Conservation (phyloP, 2,329 filamentous ascomycete species). For the Talaromyces sp. region DNA sequence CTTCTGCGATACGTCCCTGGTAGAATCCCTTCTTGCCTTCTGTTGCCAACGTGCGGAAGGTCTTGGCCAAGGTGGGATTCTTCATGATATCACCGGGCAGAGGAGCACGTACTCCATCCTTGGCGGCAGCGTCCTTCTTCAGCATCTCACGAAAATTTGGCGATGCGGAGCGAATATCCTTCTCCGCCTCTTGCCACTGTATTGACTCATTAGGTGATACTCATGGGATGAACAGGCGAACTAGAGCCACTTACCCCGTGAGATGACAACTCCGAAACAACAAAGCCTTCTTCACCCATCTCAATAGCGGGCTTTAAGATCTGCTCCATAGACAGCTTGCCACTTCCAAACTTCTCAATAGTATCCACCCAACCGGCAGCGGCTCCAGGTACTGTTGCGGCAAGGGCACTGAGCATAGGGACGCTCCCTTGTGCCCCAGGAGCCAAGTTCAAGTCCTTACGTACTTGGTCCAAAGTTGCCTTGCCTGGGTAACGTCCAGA, state of each 20-base stretch:
- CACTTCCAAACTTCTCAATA: constrained; percentile 85
- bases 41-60: constrained; percentile 75
- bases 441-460: constrained; percentile 67
- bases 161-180: constrained; percentile 69
- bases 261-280: constrained; percentile 79
- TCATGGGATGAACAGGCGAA: too few relatives aligned
- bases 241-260: constrained; percentile 65
- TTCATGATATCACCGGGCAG: constrained; percentile 83
- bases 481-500: constrained; percentile 80
- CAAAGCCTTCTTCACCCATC: constrained; percentile 84
- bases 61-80: constrained; percentile 77
- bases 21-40: constrained; percentile 93
- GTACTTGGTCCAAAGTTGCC: constrained; percentile 69
- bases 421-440: constrained; percentile 63
- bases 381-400: constrained; percentile 86
- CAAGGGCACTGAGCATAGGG: constrained; percentile 74
- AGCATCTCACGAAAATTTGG: constrained; percentile 88
- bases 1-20: constrained; percentile 77
- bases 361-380: constrained; percentile 93
- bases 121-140: constrained; percentile 70
- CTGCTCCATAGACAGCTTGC: constrained; percentile 74
- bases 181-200: constrained; percentile 73
- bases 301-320: constrained; percentile 82
- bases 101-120: constrained; percentile 74
- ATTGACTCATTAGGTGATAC: constrained; percentile 14